Percentiles rank a stretch among this genome's conserved stretches.
Evolutionary conservation across 768 basidiomycete genomes (phyloP).

Genomic region (Tricholoma saponaceum): DNA sequence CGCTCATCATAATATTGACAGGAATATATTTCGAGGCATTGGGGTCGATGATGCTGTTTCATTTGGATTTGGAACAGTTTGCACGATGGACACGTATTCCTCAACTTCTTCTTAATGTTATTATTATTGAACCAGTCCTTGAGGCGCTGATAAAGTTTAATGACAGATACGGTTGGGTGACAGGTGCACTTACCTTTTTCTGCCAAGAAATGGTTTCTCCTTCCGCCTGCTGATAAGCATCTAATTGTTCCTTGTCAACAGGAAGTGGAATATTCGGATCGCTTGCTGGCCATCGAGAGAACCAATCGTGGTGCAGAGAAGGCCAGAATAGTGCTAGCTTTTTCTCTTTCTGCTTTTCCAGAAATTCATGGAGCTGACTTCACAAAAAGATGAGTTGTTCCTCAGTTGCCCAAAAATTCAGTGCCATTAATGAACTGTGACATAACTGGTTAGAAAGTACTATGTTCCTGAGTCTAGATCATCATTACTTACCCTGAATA

Average conservation of each 20-base stretch:
- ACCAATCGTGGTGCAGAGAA: background rate
- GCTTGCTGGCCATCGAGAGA: background rate
- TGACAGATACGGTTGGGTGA: background rate
- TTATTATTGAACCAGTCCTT: conserved; percentile 2
- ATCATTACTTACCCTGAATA: background rate
- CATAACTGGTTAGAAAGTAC: background rate
- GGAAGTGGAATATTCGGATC: background rate
- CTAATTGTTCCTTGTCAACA: background rate
- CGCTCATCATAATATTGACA: background rate
- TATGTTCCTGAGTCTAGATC: background rate
- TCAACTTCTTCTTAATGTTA: background rate
- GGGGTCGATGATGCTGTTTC: background rate
- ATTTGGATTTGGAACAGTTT: background rate
- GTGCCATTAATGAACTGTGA: background rate
- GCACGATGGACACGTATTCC: background rate
- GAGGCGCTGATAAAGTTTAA: background rate
- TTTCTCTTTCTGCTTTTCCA: background rate
- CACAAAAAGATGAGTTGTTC: background rate
- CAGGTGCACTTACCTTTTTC: background rate
- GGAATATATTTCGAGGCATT: conserved; percentile 1
- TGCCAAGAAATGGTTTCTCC: background rate
- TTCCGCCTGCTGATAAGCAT: background rate
- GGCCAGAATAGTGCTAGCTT: background rate
- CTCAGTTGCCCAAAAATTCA: background rate
- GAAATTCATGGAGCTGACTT: background rate